Percentiles rank a stretch among this genome's conserved stretches.
Evolutionary conservation across 169 alveolate species (phyloP).

Genomic region (Theileria equi): DNA sequence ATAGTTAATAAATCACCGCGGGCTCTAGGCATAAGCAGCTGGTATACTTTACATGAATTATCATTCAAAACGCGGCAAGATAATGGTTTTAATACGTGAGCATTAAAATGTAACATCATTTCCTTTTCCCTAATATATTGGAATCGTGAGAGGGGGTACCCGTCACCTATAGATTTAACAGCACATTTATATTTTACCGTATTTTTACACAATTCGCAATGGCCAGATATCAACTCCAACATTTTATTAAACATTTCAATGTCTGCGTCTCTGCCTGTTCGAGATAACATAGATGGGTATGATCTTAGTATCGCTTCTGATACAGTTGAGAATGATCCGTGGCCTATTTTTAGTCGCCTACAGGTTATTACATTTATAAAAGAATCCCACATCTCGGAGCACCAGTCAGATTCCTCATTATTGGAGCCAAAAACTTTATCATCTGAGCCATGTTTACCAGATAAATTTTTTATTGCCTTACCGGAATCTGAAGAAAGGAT

Average conservation of each 20-base stretch:
- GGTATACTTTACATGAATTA: slow-evolving; percentile 55
- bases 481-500: not conserved
- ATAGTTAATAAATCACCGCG: slow-evolving; percentile 67
- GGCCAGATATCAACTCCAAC: not conserved
- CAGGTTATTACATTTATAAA: slow-evolving; percentile 46
- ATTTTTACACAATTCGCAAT: not conserved
- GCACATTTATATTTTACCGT: slow-evolving; percentile 39
- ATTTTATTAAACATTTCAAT: not conserved
- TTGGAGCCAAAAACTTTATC: not conserved
- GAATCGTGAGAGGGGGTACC: slow-evolving; percentile 32
- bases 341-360: slow-evolving; percentile 45
- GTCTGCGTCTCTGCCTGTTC: not conserved
- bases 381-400: slow-evolving; percentile 44
- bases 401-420: not conserved
- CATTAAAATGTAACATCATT: slow-evolving; percentile 70
- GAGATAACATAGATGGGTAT: not conserved
- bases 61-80: slow-evolving; percentile 38
- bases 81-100: slow-evolving; percentile 71
- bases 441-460: not conserved
- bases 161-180: slow-evolving; percentile 38
- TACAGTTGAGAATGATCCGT: slow-evolving; percentile 61
- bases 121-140: slow-evolving; percentile 77
- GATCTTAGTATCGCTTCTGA: slow-evolving; percentile 44
- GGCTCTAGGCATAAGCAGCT: slow-evolving; percentile 75
- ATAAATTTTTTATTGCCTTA: not conserved